phyloP scores from a whole-genome alignment of 73 alveolate genomes.

The Diophrys sp. region DNA sequence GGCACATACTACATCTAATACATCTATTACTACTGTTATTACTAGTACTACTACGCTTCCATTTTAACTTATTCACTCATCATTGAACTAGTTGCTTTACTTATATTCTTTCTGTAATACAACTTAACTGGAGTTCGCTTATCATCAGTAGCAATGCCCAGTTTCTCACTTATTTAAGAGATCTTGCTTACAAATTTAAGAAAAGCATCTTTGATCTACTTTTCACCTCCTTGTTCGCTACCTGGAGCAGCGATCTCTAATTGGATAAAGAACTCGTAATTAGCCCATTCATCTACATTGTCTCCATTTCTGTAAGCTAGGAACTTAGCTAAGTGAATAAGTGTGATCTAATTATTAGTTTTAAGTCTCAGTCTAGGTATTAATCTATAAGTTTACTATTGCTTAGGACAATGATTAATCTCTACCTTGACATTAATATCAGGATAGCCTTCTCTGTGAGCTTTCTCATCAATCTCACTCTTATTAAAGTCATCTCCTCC shows the following conservation, averaged over 20 bases:
- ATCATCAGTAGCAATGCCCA: neutral
- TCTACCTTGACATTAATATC: neutral
- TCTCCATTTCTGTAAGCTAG: neutral
- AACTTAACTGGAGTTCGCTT: neutral
- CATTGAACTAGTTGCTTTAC: neutral
- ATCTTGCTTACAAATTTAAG: neutral
- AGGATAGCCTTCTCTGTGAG: neutral
- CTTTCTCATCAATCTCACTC: conserved; percentile 1
- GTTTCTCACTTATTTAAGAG: neutral
- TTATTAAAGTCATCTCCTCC: neutral
- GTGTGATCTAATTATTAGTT: neutral
- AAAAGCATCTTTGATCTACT: no score
- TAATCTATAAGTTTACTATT: neutral
- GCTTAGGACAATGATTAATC: neutral
- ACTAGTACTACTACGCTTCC: neutral
- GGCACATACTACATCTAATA: neutral
- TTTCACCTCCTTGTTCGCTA: neutral
- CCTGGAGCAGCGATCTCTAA: neutral
- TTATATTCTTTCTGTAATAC: neutral
- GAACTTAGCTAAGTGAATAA: neutral
- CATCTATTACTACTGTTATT: neutral
- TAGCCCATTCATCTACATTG: neutral
- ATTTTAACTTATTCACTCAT: neutral
- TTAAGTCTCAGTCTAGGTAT: neutral
- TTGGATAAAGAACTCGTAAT: neutral